Evolutionary conservation across 164 flowering plant species (phyloP), one percentile per base, ranked within the genome.

Genomic region (Pachysandra terminalis): DNA sequence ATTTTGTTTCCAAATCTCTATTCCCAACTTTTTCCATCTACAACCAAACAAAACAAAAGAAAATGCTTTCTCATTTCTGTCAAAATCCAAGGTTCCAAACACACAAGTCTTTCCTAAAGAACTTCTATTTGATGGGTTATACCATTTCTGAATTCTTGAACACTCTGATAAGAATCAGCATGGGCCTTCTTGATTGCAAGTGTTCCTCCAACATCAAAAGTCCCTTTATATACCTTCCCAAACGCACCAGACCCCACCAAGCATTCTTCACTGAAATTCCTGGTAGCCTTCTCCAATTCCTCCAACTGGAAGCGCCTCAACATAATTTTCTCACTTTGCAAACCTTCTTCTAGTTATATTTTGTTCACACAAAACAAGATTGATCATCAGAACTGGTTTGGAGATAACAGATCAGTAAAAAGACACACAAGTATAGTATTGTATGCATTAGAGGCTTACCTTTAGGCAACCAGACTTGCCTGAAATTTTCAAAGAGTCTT

Each of bases 81-180:
- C n/a, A n/a, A n/a, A n/a, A n/a, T n/a, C n/a, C n/a, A n/a, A n/a
- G n/a, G n/a, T n/a, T n/a, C n/a, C n/a, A n/a, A n/a, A n/a, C n/a
- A n/a, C n/a, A n/a, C n/a, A n/a, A n/a, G n/a, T n/a, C n/a, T n/a
- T n/a, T n/a, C n/a, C n/a, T n/a, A n/a, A n/a, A n/a, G 37, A 32
- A 32, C 3, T 32, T 32, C 37, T 32, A 32, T 3, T 32, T 32
- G 7, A 32, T 32, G 37, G 37, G 3, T n/a, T 59, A 71, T 70
- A 84, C 93, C 93, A 73, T 87, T 89, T 75, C 84, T 73, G 64
- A 89, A 89, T 64, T 89, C 95, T 40, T 83, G 69, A 2, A 65
- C 56, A 60, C 73, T 79, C 37, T 73, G 81, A 63, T 73, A 81
- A 1, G 90, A 80, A 23, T 78, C 82, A 22, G 80, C 71, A 49